Percentiles rank a stretch among this genome's conserved stretches.
These are phyloP conservation scores for Backusella tuberculispora DNA, from an alignment of 192 early-diverging fungal species.

Conservation along the genomic window DNA sequence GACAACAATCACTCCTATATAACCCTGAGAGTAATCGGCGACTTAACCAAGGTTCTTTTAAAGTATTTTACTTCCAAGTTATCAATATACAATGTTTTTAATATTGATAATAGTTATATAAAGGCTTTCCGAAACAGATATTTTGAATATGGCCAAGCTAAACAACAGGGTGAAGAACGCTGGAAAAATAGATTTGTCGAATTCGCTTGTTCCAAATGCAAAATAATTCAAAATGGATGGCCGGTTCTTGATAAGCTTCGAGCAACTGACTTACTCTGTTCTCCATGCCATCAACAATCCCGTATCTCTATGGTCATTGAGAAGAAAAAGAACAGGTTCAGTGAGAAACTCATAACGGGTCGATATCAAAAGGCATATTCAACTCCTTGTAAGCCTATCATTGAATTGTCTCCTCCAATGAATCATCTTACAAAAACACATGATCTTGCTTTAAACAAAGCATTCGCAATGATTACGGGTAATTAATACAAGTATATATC, in stretches of 20 bases:
- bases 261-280: slow-evolving; percentile 22
- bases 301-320: slow-evolving; percentile 34
- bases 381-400: neutral
- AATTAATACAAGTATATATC: neutral
- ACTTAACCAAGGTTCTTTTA: neutral
- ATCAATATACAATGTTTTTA: neutral
- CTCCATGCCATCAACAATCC: slow-evolving; percentile 25
- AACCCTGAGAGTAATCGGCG: neutral
- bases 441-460: slow-evolving; percentile 9
- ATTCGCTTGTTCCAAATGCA: slow-evolving; percentile 29
- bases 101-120: slow-evolving; percentile 16
- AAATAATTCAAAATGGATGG: slow-evolving; percentile 16
- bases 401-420: neutral
- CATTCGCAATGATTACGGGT: slow-evolving; percentile 4
- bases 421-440: neutral
- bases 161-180: slow-evolving; percentile 14
- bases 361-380: neutral
- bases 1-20: slow-evolving; percentile 14
- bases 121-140: slow-evolving; percentile 5
- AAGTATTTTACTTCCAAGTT: neutral
- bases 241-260: slow-evolving; percentile 30
- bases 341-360: slow-evolving; percentile 9
- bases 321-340: slow-evolving; percentile 29
- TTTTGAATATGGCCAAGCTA: slow-evolving; percentile 25
- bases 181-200: slow-evolving; percentile 22